Evolutionary conservation across 129 eudicot genomes (phyloP).

Genomic region (Smallanthus sonchifolius): DNA sequence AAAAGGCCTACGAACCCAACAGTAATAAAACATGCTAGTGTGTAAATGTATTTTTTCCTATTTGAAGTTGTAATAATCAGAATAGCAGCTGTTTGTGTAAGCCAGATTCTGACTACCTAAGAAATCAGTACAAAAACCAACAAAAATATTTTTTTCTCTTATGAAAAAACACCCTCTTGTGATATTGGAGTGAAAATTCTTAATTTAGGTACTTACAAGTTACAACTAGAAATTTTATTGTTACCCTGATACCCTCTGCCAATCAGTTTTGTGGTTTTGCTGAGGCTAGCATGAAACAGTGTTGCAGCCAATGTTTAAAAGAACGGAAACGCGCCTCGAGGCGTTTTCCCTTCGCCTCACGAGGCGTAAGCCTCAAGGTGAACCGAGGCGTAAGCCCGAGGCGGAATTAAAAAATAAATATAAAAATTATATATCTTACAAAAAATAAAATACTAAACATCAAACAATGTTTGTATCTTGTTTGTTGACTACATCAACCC

Average conservation of each 20-base stretch:
- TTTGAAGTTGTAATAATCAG: not conserved
- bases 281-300: not conserved
- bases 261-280: not conserved
- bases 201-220: not conserved
- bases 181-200: not conserved
- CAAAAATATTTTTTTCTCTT: not conserved
- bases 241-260: not conserved
- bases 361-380: no score
- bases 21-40: not conserved
- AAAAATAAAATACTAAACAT: no score
- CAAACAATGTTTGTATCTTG: no score
- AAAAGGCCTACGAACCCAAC: no score
- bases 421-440: no score
- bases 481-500: no score
- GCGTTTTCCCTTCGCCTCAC: no score
- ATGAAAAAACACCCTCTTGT: not conserved
- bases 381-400: no score
- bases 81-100: not conserved
- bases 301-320: no score
- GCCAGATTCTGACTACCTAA: not conserved
- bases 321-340: no score
- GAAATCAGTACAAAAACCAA: not conserved
- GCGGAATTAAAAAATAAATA: no score
- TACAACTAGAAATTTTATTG: not conserved
- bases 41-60: not conserved